Conservation (phyloP, 2,329 filamentous ascomycete genomes). For the Ophiobolus disseminans region DNA sequence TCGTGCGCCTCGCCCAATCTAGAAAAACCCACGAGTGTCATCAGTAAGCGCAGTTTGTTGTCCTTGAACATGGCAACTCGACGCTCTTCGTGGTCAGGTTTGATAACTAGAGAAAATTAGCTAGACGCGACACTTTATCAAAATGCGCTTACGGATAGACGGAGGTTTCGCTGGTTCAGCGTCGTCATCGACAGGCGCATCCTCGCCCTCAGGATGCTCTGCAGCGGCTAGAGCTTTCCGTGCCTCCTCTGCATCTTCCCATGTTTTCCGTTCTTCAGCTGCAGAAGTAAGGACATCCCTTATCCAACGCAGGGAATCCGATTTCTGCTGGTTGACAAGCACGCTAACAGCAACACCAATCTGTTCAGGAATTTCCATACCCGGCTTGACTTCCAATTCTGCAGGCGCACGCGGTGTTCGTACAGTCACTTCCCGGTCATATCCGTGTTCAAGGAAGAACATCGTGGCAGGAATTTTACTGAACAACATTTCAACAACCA, state of each 20-base stretch:
- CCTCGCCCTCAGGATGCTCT: slow-evolving; percentile 31
- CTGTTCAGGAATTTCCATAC: slow-evolving; percentile 69
- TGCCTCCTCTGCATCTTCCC: slow-evolving; percentile 75
- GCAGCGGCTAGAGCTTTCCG: slow-evolving; percentile 54
- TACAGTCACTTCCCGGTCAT: slow-evolving; percentile 76
- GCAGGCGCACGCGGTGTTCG: slow-evolving; percentile 74
- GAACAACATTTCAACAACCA: slow-evolving; percentile 92
- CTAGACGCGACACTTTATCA: slow-evolving; percentile 26
- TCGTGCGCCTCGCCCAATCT: slow-evolving; percentile 72
- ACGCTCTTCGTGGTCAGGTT: slow-evolving; percentile 69
- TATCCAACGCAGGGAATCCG: slow-evolving; percentile 80
- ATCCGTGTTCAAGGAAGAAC: slow-evolving; percentile 88
- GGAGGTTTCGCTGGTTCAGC: slow-evolving; percentile 47
- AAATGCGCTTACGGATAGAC: slow-evolving; percentile 49
- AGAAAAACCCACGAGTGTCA: slow-evolving; percentile 76
- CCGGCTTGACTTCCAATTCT: slow-evolving; percentile 81
- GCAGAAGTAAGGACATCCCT: slow-evolving; percentile 73
- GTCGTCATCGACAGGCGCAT: slow-evolving; percentile 45
- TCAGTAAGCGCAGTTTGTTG: slow-evolving; percentile 81
- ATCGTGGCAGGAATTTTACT: slow-evolving; percentile 86
- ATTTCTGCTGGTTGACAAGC: slow-evolving; percentile 79
- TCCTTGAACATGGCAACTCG: slow-evolving; percentile 86
- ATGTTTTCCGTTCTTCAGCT: slow-evolving; percentile 75
- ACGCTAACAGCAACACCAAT: slow-evolving; percentile 81
- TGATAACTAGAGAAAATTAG: slow-evolving; percentile 39